Conservation (phyloP, 140 eudicot genomes). For the Oenanthe javanica region DNA sequence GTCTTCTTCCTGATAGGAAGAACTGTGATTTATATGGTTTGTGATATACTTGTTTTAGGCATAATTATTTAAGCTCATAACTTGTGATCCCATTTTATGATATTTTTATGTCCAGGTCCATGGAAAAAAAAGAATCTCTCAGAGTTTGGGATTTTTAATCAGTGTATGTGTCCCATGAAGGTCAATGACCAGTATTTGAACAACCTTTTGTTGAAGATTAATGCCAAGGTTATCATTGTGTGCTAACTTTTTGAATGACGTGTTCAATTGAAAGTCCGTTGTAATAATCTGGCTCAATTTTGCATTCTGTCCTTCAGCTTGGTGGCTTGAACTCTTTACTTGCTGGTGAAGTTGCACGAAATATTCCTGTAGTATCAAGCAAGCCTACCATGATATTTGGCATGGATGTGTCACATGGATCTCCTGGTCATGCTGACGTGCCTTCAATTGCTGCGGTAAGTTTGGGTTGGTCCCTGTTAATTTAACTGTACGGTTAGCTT, state of each 20-base stretch:
- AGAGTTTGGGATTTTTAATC: slow-evolving; percentile 38
- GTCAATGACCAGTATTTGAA: slow-evolving; percentile 42
- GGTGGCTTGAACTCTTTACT: slow-evolving; percentile 78
- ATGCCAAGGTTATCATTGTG: slow-evolving; percentile 51
- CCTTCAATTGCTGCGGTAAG: slow-evolving; percentile 92
- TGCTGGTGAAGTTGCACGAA: slow-evolving; percentile 45
- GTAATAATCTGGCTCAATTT: neutral
- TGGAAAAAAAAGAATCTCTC: slow-evolving; percentile 44
- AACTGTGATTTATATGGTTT: slow-evolving; percentile 64
- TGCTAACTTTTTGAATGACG: neutral
- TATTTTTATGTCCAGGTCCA: slow-evolving; percentile 26
- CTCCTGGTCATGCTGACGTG: slow-evolving; percentile 84
- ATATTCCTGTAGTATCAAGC: slow-evolving; percentile 59
- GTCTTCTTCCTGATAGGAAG: slow-evolving; percentile 77
- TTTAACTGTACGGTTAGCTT: neutral
- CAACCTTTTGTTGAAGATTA: slow-evolving; percentile 55
- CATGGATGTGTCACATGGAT: slow-evolving; percentile 91
- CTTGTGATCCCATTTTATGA: neutral
- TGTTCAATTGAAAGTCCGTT: neutral
- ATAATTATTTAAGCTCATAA: neutral
- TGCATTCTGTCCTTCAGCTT: slow-evolving; percentile 25
- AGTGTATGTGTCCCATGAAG: slow-evolving; percentile 29
- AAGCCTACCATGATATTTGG: slow-evolving; percentile 73
- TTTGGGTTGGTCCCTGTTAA: neutral
- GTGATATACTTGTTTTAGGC: neutral